Evolutionary conservation across 495 filamentous ascomycete genomes (phyloP).

Genomic region (Podospora pseudopauciseta): DNA sequence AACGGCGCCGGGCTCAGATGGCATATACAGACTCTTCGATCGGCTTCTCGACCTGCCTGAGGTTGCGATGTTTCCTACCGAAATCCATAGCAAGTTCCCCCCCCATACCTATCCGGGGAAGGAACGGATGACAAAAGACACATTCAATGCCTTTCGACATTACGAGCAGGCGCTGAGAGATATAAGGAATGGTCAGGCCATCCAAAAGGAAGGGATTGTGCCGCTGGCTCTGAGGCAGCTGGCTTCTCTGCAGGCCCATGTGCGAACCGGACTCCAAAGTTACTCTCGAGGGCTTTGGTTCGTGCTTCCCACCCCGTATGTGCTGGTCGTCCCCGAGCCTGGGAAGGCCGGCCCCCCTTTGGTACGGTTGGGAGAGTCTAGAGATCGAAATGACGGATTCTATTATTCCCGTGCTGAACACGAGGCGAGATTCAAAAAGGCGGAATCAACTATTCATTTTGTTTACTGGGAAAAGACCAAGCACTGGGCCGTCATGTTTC

Average conservation of each 20-base stretch:
- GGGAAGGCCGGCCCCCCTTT: not conserved
- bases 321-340: not conserved
- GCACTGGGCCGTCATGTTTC: not conserved
- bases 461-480: not conserved
- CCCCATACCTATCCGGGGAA: not conserved
- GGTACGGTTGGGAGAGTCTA: not conserved
- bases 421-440: not conserved
- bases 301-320: not conserved
- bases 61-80: not conserved
- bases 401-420: not conserved
- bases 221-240: not conserved
- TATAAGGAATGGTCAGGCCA: not conserved
- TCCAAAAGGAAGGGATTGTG: not conserved
- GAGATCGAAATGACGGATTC: not conserved
- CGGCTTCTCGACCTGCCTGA: not conserved
- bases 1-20: too few species aligned
- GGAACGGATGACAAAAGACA: not conserved
- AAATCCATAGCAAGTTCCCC: not conserved
- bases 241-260: not conserved
- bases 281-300: not conserved
- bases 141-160: not conserved
- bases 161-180: not conserved
- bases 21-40: not conserved
- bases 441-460: not conserved
- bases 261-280: not conserved